Percentiles rank a stretch among this genome's conserved stretches.
These are phyloP conservation scores for Taphrina pruni DNA, from an alignment of 1,139 yeast species.

Conservation along the genomic window DNA sequence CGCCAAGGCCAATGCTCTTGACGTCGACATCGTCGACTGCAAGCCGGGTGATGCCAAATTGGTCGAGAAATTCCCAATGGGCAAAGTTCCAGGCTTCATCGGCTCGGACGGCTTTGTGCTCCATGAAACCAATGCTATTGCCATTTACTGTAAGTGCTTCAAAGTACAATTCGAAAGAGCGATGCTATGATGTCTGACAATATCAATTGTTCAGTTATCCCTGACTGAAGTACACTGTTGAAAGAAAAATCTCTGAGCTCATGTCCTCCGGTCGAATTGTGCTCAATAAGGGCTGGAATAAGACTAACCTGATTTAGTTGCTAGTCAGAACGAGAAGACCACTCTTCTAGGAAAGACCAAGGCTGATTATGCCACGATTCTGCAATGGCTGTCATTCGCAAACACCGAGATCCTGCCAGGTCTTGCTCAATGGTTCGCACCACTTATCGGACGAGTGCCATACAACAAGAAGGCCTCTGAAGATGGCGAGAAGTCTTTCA, in stretches of 20 bases:
- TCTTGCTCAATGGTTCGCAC: slow-evolving; percentile 54
- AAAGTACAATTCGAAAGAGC: neutral
- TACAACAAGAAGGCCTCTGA: slow-evolving; percentile 85
- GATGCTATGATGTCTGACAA: slow-evolving; percentile 42
- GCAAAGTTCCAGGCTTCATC: slow-evolving; percentile 67
- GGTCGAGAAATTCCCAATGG: slow-evolving; percentile 64
- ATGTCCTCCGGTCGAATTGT: slow-evolving; percentile 7
- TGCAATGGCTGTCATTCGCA: slow-evolving; percentile 82
- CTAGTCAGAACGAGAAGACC: slow-evolving; percentile 49
- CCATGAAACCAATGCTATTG: slow-evolving; percentile 78
- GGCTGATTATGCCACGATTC: slow-evolving; percentile 70
- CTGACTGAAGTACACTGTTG: slow-evolving; percentile 87
- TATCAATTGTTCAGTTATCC: slow-evolving; percentile 75
- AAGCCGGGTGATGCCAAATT: slow-evolving; percentile 58
- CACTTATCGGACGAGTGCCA: slow-evolving; percentile 61
- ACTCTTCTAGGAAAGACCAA: slow-evolving; percentile 68
- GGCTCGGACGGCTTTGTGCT: slow-evolving; percentile 82
- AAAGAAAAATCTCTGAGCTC: slow-evolving; percentile 61
- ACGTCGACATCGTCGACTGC: slow-evolving; percentile 63
- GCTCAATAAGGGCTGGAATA: neutral
- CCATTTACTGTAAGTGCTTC: slow-evolving; percentile 54
- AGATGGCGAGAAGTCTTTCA: slow-evolving; percentile 58
- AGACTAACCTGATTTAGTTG: slow-evolving; percentile 47
- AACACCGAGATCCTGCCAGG: slow-evolving; percentile 69
- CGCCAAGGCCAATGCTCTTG: slow-evolving; percentile 73